phyloP scores from a whole-genome alignment of 192 early-diverging fungal species.

The Borealophlyctis nickersoniae region DNA sequence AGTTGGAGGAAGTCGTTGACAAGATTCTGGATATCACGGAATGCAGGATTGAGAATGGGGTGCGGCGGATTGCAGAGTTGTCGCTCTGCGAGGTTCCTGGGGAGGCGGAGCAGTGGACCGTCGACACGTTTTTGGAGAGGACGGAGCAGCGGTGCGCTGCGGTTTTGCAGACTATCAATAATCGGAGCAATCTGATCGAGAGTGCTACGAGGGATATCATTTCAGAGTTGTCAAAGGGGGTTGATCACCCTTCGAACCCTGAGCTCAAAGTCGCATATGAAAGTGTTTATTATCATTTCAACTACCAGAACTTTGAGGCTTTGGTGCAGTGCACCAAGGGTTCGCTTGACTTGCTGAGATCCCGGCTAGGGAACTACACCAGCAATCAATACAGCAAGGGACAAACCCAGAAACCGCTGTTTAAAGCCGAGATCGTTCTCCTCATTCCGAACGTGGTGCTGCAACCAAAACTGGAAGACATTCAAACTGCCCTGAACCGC shows the following conservation, averaged over 20 bases:
- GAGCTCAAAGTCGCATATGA: conserved; percentile 56
- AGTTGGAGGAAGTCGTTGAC: conserved; percentile 58
- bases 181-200: conserved; percentile 58
- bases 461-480: conserved; percentile 64
- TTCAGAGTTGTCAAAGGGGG: conserved; percentile 48
- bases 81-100: conserved; percentile 52
- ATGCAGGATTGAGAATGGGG: conserved; percentile 52
- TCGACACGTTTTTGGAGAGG: conserved; percentile 54
- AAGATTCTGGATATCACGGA: conserved; percentile 57
- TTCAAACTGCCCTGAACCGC: conserved; percentile 56
- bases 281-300: conserved; percentile 61
- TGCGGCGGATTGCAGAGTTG: conserved; percentile 55
- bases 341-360: conserved; percentile 52
- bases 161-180: conserved; percentile 50
- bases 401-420: conserved; percentile 54
- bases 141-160: conserved; percentile 51
- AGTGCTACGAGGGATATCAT: conserved; percentile 56
- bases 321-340: conserved; percentile 62
- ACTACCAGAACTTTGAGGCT: conserved; percentile 61
- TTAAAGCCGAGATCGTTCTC: conserved; percentile 56
- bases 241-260: conserved; percentile 35
- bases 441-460: conserved; percentile 61
- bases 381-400: conserved; percentile 56
- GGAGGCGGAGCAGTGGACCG: conserved; percentile 61
- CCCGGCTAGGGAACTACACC: conserved; percentile 56